phyloP scores from a whole-genome alignment of 2,329 filamentous ascomycete species.

The Shiraia sp. region DNA sequence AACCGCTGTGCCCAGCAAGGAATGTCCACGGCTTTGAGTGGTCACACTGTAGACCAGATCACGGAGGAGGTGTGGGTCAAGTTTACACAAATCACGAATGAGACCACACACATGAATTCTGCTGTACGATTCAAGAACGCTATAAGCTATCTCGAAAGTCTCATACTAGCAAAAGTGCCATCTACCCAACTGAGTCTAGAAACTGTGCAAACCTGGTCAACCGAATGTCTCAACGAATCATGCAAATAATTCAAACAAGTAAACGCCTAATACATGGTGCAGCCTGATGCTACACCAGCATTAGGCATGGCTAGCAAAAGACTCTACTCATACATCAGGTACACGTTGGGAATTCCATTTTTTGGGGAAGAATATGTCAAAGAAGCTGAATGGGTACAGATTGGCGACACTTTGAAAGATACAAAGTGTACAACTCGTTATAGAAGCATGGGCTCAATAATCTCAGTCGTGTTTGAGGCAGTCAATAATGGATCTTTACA shows the following conservation, averaged over 20 bases:
- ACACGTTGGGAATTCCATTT: conserved; percentile 15
- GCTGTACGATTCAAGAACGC: conserved; percentile 10
- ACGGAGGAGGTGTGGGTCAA: conserved; percentile 7
- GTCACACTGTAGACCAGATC: conserved; percentile 13
- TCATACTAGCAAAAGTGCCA: conserved; percentile 9
- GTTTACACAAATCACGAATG: conserved; percentile 10
- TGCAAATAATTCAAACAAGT: no score
- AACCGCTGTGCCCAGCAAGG: no score
- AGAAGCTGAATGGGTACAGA: no score
- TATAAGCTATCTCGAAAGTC: conserved; percentile 11
- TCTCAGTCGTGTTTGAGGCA: conserved; percentile 13
- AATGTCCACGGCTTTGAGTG: conserved; percentile 3
- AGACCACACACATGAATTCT: conserved; percentile 15
- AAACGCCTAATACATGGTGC: no score
- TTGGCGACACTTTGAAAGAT: neutral
- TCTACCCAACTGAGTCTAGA: conserved; percentile 8
- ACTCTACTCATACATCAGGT: conserved; percentile 14
- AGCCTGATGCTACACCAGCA: conserved; percentile 12
- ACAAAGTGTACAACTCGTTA: conserved; percentile 2
- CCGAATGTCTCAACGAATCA: conserved; percentile 4
- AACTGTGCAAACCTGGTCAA: conserved; percentile 13
- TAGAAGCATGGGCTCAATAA: conserved; percentile 13
- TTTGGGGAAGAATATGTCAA: conserved; percentile 17
- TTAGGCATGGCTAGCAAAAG: conserved; percentile 13
- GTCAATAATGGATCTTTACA: conserved; percentile 13